Evolutionary conservation across 306 rosid species (phyloP).

Genomic region (Betula pendula): DNA sequence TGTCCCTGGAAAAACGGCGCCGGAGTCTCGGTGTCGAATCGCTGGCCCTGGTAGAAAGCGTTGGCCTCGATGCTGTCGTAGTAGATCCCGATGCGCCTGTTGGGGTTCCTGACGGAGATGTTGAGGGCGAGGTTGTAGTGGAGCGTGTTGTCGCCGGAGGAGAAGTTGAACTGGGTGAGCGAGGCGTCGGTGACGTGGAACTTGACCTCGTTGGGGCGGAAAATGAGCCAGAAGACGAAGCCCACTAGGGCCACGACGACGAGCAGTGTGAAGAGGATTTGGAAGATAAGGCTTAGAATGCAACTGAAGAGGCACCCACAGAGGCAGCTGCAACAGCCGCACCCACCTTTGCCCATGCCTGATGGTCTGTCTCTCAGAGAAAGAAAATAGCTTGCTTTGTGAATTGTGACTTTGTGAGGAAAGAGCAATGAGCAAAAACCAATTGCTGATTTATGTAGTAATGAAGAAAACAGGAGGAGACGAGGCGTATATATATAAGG

Average conservation of each 20-base stretch:
- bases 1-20: slow-evolving; percentile 7
- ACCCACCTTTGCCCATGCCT: background rate
- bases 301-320: slow-evolving; percentile 28
- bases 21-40: slow-evolving; percentile 11
- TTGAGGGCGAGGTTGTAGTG: slow-evolving; percentile 32
- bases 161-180: slow-evolving; percentile 30
- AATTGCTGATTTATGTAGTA: too few relatives aligned
- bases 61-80: slow-evolving; percentile 20
- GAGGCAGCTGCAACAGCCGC: slow-evolving; percentile 1
- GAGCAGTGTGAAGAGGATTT: slow-evolving; percentile 17
- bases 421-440: background rate
- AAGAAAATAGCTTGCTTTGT: background rate
- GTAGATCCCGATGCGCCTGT: slow-evolving; percentile 20
- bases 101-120: slow-evolving; percentile 31
- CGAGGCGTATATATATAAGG: too few relatives aligned
- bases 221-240: slow-evolving; percentile 29
- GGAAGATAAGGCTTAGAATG: slow-evolving; percentile 21
- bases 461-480: too few relatives aligned
- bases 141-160: slow-evolving; percentile 13
- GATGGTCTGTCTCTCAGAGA: background rate
- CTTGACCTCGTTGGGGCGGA: slow-evolving; percentile 26
- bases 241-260: slow-evolving; percentile 17
- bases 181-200: slow-evolving; percentile 30
- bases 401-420: background rate
- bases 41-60: slow-evolving; percentile 16